Base-by-base conservation (phyloP, 306 rosid species). In the Dalbergia oliveri region DNA sequence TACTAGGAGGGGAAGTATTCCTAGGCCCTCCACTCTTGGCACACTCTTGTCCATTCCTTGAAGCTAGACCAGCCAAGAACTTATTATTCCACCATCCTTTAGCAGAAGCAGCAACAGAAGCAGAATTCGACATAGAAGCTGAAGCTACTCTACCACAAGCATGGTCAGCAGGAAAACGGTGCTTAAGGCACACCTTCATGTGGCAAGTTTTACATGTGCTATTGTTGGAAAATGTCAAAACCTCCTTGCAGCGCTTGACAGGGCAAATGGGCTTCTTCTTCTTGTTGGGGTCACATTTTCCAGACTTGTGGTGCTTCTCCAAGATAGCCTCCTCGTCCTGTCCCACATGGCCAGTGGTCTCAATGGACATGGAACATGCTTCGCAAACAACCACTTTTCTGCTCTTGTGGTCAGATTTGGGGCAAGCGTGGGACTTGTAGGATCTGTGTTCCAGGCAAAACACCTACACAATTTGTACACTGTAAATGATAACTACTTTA, bases 391-490 rank as follows among this genome's bases (percentile, higher is more conserved):
- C 63, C 4, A 95, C 99, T 79, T 86, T 95, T 49, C 99, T 66
- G 90, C 97, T 93, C 70, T 84, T 87, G 79, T 85, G 89, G 69
- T 95, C 94, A 0, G 94, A 79, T 59, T 93, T 87, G 0, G 89
- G 92, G 78, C 99, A 93, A 12, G 69, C 83, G 63, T 95, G 99
- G 16, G 97, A 89, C 70, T 82, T 93, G 75, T 44, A 88, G 11
- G 96, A 88, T 51, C 99, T 88, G 35, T 95, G 99, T 5, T 93
- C 98, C 31, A 91, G 35, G 76, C 99, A 95, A 58, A 93, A 95
- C 5, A 89, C 91, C 97, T 93, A 80, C 58, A 54, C 26, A 54
- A 54, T n/a, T 54, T 54, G 21, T 14, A 5, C 14, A 15, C 11
- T 6, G 23, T 9, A 47, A 54, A 5, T 54, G 9, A 14, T 10